These are phyloP conservation scores for Citrus sinensis DNA, from an alignment of 345 rosid species.

Conservation along the genomic window DVS_A1.0 CM039162.1:12263501-12264000, in stretches of 20 bases:
- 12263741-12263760: background rate
- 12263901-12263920: slow-evolving; percentile 15
- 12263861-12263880: slow-evolving; percentile 13
- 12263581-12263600: too few relatives aligned
- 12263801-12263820: slow-evolving; percentile 21
- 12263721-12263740: background rate
- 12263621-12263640: background rate
- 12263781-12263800: slow-evolving; percentile 14
- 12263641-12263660: background rate
- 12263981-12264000: too few relatives aligned
- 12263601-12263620: too few relatives aligned
- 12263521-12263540: too few relatives aligned
- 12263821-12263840: slow-evolving; percentile 37
- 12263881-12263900: slow-evolving; percentile 21
- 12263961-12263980: too few relatives aligned
- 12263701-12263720: slow-evolving; percentile 4
- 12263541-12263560: too few relatives aligned
- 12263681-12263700: slow-evolving; percentile 16
- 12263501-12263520: too few relatives aligned
- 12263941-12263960: background rate
- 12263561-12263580: too few relatives aligned
- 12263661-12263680: slow-evolving; percentile 17
- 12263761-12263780: slow-evolving; percentile 14
- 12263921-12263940: slow-evolving; percentile 18
- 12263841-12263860: background rate